Evolutionary conservation across 1,284 basidiomycete species (phyloP).

Genomic region (Marasmius sp.): DNA sequence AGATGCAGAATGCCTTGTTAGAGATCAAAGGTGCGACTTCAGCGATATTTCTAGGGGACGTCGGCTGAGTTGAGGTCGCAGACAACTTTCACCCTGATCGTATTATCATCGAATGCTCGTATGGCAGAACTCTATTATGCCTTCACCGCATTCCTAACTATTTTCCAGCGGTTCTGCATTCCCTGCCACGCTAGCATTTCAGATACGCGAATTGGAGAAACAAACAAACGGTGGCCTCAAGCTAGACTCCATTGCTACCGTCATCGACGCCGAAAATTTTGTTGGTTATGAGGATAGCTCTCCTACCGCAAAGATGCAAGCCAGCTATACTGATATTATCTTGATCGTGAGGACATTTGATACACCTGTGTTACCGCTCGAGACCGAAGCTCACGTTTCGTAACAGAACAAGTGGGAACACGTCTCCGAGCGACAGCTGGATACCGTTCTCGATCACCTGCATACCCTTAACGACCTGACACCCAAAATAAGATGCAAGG

Average conservation of each 20-base stretch:
- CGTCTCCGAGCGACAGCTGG: constrained; percentile 72
- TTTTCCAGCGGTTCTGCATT: constrained; percentile 76
- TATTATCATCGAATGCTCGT: constrained; percentile 94
- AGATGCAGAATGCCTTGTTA: constrained; percentile 85
- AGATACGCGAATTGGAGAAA: constrained; percentile 83
- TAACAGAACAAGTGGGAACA: constrained; percentile 85
- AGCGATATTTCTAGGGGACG: constrained; percentile 9
- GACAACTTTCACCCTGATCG: constrained; percentile 83
- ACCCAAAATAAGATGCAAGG: constrained; percentile 75
- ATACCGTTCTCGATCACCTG: constrained; percentile 83
- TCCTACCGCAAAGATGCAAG: constrained; percentile 88
- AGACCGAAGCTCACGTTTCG: no score
- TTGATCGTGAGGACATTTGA: constrained; percentile 61
- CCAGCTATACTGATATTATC: constrained; percentile 89
- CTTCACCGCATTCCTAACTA: constrained; percentile 6
- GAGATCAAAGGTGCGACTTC: constrained; percentile 74
- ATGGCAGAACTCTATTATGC: constrained; percentile 23
- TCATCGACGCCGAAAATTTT: constrained; percentile 90
- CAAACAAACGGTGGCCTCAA: constrained; percentile 75
- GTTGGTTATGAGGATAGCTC: constrained; percentile 87
- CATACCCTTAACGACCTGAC: constrained; percentile 86
- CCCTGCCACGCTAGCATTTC: constrained; percentile 88
- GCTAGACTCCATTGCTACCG: constrained; percentile 87
- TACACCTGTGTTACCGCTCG: constrained; percentile 4
- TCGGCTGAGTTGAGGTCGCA: constrained; percentile 22